These are phyloP conservation scores for Neodidymelliopsis sp. DNA, from an alignment of 2,329 filamentous ascomycete genomes.

Conservation along the genomic window DNA sequence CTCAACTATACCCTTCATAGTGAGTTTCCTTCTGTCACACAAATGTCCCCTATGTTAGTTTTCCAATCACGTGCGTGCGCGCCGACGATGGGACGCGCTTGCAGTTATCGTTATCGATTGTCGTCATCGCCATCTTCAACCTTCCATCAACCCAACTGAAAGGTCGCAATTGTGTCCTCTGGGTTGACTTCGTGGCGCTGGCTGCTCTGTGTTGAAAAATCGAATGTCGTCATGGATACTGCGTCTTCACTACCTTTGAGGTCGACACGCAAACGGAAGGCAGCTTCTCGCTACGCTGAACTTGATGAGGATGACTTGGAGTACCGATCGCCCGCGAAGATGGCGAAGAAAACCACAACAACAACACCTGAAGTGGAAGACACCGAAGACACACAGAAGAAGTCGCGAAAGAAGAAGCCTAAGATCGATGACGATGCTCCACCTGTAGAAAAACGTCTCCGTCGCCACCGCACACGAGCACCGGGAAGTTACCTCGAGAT, in stretches of 20 bases:
- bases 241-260: not conserved
- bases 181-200: too few species aligned
- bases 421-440: constrained; percentile 25
- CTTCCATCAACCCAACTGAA: not conserved
- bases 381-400: constrained; percentile 21
- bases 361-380: constrained; percentile 3
- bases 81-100: constrained; percentile 4
- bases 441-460: constrained; percentile 42
- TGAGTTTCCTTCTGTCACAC: too few species aligned
- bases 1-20: too few species aligned
- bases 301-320: constrained; percentile 18
- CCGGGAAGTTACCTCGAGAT: constrained; percentile 57
- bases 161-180: not conserved
- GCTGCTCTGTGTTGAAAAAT: too few species aligned
- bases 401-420: constrained; percentile 26
- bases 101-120: constrained; percentile 4
- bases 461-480: constrained; percentile 46
- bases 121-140: constrained; percentile 10
- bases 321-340: constrained; percentile 14
- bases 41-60: not conserved
- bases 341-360: not conserved
- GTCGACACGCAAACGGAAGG: constrained; percentile 35
- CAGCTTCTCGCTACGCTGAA: constrained; percentile 1
- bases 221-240: constrained; percentile 1
- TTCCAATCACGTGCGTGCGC: constrained; percentile 5